These are phyloP conservation scores for Botryotinia narcissicola DNA, from an alignment of 2,329 filamentous ascomycete genomes.

Conservation along the genomic window DNA sequence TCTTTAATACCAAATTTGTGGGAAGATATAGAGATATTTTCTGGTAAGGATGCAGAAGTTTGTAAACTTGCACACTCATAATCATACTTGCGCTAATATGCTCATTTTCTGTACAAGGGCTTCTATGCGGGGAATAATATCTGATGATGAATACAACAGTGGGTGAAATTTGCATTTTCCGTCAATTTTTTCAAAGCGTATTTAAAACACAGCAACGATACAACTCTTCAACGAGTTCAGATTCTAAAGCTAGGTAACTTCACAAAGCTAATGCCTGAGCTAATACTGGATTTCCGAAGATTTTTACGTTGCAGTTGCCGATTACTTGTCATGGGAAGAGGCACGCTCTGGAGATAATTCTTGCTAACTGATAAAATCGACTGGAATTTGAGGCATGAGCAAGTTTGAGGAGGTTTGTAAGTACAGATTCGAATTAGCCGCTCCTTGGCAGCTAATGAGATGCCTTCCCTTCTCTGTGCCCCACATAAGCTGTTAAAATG, in stretches of 20 bases:
- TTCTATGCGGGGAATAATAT: not conserved
- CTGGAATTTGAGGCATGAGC: not conserved
- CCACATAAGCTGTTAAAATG: not conserved
- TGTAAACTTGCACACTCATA: not conserved
- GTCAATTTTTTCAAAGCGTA: not conserved
- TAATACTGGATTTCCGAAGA: not conserved
- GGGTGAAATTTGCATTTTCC: not conserved
- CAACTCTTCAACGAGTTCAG: fast-evolving
- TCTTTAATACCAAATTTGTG: not conserved
- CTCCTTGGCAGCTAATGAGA: not conserved
- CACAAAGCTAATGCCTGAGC: not conserved
- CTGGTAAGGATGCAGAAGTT: not conserved
- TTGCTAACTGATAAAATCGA: fast-evolving
- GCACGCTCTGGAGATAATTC: not conserved
- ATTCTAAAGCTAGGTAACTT: fast-evolving
- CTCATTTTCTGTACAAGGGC: not conserved
- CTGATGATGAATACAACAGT: not conserved
- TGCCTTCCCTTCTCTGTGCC: not conserved
- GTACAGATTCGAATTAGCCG: not conserved
- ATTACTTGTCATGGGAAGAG: not conserved
- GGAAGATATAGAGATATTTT: not conserved
- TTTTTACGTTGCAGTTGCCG: not conserved
- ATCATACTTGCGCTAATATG: not conserved
- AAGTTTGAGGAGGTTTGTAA: not conserved
- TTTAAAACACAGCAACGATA: not conserved